Base-by-base conservation (phyloP, 371 early-diverging fungal genomes). In the Apophysomyces elegans region DNA sequence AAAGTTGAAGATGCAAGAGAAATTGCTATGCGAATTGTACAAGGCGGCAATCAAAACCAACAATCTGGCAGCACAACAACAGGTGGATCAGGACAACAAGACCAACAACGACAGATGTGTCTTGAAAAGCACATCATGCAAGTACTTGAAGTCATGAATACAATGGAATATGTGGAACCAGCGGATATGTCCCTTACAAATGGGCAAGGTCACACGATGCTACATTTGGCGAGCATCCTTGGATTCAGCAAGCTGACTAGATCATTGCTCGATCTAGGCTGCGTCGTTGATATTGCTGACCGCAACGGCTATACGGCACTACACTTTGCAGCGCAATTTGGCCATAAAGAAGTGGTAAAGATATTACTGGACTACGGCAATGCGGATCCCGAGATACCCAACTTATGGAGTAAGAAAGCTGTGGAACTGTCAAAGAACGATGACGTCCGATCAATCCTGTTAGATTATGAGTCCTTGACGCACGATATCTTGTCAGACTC, bases 11-110 rank as follows among this genome's bases (percentile, higher is more conserved):
- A 89, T 70, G 89, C 91, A 14, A 74, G 90, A 36, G 84, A 87
- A 47, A 88, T 89, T 72, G 95, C 92, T 21, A 85, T 91, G 86
- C 81, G 89, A 11, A 90, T 93, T 72, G 89, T 93, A 58, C 78
- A 81, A 66, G 90, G 87, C 44, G 82, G 80, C 36, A 79, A 78
- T 54, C 71, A 80, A 56, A 80, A 84, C 47, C 80, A 84, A 44
- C 67, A 67, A 16, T 32, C 39, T 14, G 21, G 54, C 11, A 21
- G 21, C 21, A 50, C 21, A 21, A n/a, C 16, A 9, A 50, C 13
- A 61, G 67, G 36, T 73, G 62, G 54, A 43, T 38, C 14, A 13
- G 32, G 47, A 7, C 67, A 70, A 35, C 62, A 63, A 41, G 65
- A 64, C 41, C 65, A 72, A 36, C 72, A 71, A 59, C 61, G 62